Base-by-base conservation (phyloP, 1,284 basidiomycete genomes). In the Malassezia furfur region DNA sequence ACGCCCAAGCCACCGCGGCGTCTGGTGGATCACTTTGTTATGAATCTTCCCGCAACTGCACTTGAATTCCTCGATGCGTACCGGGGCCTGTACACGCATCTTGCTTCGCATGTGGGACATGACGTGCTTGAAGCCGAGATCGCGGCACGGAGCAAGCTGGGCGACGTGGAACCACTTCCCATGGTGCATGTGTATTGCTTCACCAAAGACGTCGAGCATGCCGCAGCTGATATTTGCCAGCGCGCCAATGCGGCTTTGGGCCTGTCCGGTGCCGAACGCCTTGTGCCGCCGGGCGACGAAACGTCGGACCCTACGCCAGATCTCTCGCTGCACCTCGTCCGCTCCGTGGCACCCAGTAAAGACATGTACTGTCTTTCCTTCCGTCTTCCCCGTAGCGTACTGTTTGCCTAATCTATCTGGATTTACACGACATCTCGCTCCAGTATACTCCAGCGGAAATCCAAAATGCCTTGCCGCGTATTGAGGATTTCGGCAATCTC, bases 321-420 rank as follows among this genome's bases (percentile, higher is more conserved):
- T 5, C 77, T 77, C 57, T 50, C 74, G 31, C 76, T 91, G 12
- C 85, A 90, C 68, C 80, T 85, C 63, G 93, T 99, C 32, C 83
- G 94, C 47, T 85, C 86, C 12, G 93, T 99, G 8, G 91, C 93
- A 2, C 94, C 94, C 3, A 88, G 85, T 77, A 98, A 98, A 78
- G 87, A 93, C 68, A 98, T 98, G 94, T 98, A 94, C 76, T 94
- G 94, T 77, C 82, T 99, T 51, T 86, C 85, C 68, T 98, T 99
- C 80, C 79, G 85, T 45, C 80, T 96, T 21, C 88, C 91, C 17
- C 50, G 60, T 12, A 65, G 78, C 56, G 65, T 72, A 9, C 58
- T 68, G 7, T 67, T 48, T 35, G 47, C 32, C 5, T 22, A 17
- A 47, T 35, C 9, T 31, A 36, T 22, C n/a, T 31, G 5, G 11